Base-by-base conservation (phyloP, 176 grass and related monocot genomes). In the Melocanna baccifera region DNA sequence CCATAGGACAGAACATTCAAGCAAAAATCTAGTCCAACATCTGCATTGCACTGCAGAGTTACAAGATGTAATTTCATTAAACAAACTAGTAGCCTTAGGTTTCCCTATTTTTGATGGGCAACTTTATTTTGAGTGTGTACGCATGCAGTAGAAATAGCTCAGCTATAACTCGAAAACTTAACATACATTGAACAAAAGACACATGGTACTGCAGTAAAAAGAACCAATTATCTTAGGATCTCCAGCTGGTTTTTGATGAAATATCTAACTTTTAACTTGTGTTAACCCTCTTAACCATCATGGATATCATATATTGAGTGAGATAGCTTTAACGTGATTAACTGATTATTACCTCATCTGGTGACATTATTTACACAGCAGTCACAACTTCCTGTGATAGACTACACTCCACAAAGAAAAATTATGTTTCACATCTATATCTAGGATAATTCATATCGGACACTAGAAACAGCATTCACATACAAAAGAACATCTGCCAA, bases 21-120 rank as follows among this genome's bases (percentile, higher is more conserved):
- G 7, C 7, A 65, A 72, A 82, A 65, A 67, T 79, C 62, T 20
- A 73, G 41, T 37, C 66, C 28, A 79, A 79, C 26, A 46, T 74
- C 13, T 40, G 34, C 19, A 45, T 19, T 64, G 12, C 9, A 63
- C 47, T 82, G 20, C 39, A 76, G 51, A 43, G 28, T 62, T 88
- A 71, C 65, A 40, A 61, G 10, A 34, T 71, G 50, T 59, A 13
- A 69, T 68, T 82, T 70, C 79, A 88, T 50, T 22, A 62, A 70
- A 56, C 16, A 45, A 66, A 40, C 19, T 43, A 53, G 41, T 30
- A 64, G 59, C 53, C 13, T 48, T 48, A n/a, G 6, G 6, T 43
- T 84, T 42, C 71, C 45, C 45, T 62, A 32, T 73, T 56, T 58
- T 62, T 22, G 25, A 45, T 30, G 39, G 40, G 28, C 25, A 61